phyloP scores from a whole-genome alignment of 495 filamentous ascomycete species.

The Penicillium pulvis region DNA sequence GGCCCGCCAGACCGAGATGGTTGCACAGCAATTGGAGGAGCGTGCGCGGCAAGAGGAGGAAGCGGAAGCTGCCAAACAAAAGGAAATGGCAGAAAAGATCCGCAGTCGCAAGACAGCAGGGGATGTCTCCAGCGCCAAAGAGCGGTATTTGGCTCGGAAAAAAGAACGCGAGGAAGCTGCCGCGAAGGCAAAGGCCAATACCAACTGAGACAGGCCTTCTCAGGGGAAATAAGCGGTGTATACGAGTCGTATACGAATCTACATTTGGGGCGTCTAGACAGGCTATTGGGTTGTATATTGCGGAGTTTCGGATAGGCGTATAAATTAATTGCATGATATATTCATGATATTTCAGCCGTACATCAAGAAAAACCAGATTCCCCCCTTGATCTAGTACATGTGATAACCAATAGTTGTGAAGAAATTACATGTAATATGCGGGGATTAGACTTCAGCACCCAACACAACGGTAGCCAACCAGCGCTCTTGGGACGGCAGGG shows the following conservation, averaged over 20 bases:
- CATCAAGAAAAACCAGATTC: no score
- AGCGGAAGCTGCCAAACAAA: slow-evolving; percentile 68
- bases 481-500: no score
- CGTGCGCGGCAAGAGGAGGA: slow-evolving; percentile 74
- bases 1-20: slow-evolving; percentile 83
- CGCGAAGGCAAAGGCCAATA: slow-evolving; percentile 31
- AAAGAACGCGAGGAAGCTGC: slow-evolving; percentile 69
- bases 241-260: neutral
- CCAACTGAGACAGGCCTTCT: slow-evolving; percentile 4
- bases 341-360: no score
- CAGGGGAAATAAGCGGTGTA: neutral
- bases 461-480: no score
- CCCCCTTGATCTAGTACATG: no score
- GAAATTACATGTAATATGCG: no score
- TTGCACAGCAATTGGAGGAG: slow-evolving; percentile 70
- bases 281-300: slow-evolving; percentile 1
- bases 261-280: slow-evolving; percentile 1
- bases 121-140: slow-evolving; percentile 84
- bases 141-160: slow-evolving; percentile 86
- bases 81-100: slow-evolving; percentile 66
- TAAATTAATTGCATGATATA: neutral
- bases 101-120: slow-evolving; percentile 74
- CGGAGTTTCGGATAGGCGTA: neutral
- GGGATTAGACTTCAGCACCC: no score
- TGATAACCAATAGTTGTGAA: no score